Evolutionary conservation across 169 alveolate genomes (phyloP).

Genomic region (Eimeria acervulina): DNA sequence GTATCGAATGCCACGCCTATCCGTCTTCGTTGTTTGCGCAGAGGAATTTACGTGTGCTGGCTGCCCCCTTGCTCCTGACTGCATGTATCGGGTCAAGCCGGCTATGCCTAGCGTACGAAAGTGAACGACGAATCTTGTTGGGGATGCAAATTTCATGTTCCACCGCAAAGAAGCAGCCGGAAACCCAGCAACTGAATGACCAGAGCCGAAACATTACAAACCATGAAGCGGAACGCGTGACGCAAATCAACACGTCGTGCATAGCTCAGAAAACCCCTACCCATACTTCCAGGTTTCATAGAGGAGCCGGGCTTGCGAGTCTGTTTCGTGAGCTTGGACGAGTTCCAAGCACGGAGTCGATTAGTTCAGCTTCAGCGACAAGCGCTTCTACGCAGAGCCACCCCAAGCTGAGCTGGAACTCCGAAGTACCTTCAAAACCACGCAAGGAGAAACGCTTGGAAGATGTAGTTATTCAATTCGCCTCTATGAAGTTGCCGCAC

Average conservation of each 20-base stretch:
- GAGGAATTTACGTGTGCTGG: slow-evolving; percentile 8
- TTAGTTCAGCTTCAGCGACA: neutral
- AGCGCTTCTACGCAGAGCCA: neutral
- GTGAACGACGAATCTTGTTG: slow-evolving; percentile 4
- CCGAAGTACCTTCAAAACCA: neutral
- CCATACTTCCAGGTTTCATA: slow-evolving; percentile 7
- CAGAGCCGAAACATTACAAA: neutral
- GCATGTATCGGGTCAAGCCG: slow-evolving; percentile 41
- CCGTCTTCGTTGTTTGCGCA: neutral
- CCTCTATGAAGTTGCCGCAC: slow-evolving; percentile 48
- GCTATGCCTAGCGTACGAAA: slow-evolving; percentile 46
- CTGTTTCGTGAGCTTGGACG: slow-evolving; percentile 49
- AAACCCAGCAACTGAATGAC: neutral
- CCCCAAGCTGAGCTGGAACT: neutral
- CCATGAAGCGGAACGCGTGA: neutral
- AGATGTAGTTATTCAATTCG: slow-evolving; percentile 3
- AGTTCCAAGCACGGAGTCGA: neutral
- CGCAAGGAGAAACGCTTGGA: neutral
- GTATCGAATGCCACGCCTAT: neutral
- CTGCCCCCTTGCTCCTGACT: slow-evolving; percentile 49
- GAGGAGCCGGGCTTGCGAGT: slow-evolving; percentile 76
- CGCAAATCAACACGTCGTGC: neutral
- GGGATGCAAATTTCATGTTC: slow-evolving; percentile 25
- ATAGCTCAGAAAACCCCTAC: neutral
- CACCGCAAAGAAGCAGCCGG: neutral